Percentiles rank a stretch among this genome's conserved stretches.
Conservation (phyloP, 805 yeast genomes). For the Candida michaelii region DNA sequence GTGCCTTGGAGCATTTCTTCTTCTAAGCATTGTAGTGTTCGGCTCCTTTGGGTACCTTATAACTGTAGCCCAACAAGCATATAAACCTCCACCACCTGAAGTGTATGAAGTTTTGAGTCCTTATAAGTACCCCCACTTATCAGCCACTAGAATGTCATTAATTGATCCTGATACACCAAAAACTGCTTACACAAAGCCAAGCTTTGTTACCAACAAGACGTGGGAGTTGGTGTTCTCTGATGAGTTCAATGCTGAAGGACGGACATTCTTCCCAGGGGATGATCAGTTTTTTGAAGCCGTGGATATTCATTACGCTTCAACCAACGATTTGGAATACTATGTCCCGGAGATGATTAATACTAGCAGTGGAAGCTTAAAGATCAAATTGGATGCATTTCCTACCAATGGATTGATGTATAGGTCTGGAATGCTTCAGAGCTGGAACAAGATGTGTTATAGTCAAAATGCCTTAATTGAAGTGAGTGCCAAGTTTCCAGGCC, state of each 20-base stretch:
- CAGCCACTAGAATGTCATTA: constrained; percentile 59
- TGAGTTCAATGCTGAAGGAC: constrained; percentile 38
- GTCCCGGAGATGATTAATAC: constrained; percentile 38
- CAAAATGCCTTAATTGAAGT: constrained; percentile 30
- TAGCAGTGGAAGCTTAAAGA: constrained; percentile 29
- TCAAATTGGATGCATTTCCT: constrained; percentile 34
- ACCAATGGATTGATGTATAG: constrained; percentile 29
- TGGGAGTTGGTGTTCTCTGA: constrained; percentile 39
- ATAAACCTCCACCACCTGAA: constrained; percentile 13
- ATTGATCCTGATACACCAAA: constrained; percentile 74
- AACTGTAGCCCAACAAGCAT: constrained; percentile 7
- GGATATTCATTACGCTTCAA: constrained; percentile 37
- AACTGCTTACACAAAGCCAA: constrained; percentile 47
- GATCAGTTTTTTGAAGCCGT: constrained; percentile 39
- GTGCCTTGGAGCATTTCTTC: constrained; percentile 11
- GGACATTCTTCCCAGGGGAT: constrained; percentile 39
- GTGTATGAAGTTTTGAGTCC: constrained; percentile 43
- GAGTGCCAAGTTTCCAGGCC: constrained; percentile 31
- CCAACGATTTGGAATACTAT: constrained; percentile 40
- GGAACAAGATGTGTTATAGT: constrained; percentile 37
- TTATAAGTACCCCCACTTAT: constrained; percentile 56
- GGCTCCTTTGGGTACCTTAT: constrained; percentile 17
- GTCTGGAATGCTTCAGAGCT: constrained; percentile 37
- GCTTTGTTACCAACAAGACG: constrained; percentile 25
- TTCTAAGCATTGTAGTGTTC: constrained; percentile 12